Evolutionary conservation across 2,329 filamentous ascomycete species (phyloP), one percentile per base, ranked within the genome.

Genomic region (Fusarium chuoi): DNA sequence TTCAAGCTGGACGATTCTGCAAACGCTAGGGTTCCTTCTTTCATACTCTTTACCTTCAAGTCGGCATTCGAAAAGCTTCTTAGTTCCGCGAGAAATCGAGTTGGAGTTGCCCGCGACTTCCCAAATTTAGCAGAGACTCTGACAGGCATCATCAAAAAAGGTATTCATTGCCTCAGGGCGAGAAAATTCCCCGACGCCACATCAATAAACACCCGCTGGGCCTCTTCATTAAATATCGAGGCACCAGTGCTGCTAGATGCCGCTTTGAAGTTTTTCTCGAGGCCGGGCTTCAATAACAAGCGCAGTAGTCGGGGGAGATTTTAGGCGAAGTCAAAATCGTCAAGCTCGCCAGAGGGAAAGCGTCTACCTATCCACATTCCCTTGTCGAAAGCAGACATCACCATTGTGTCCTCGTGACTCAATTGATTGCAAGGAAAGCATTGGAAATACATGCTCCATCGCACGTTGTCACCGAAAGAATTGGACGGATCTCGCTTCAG

Each of bases 1-100:
- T 70, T 75, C 33, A 76, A 65, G 41, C 59, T 60, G 55, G 26
- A 49, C n/a, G 26, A 28, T 62, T 65, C 60, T 56, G 62, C 60
- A 61, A 36, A 55, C 44, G 33, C 56, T 42, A n/a, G 15, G n/a
- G 38, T 33, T 42, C 56, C 36, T 55, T 30, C 20, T 64, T 69
- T 46, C 70, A n/a, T 45, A 33, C n/a, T 38, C 17, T 70, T 30
- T 42, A 24, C 44, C 28, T 51, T 36, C 24, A 46, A 30, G 26
- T 51, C 42, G 49, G 33, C 57, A 42, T 38, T 46, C 17, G 38
- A 38, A 33, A 30, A 42, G 36, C 20, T 28, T 52, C 44, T 18
- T 35, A 54, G 51, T 55, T 55, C 30, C 49, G 36, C 22, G 28
- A 42, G 28, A 39, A 36, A 36, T 46, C 36, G 24, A 46, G 62